Conservation (phyloP, 192 early-diverging fungal genomes). For the Chytriomyces sp. region DNA sequence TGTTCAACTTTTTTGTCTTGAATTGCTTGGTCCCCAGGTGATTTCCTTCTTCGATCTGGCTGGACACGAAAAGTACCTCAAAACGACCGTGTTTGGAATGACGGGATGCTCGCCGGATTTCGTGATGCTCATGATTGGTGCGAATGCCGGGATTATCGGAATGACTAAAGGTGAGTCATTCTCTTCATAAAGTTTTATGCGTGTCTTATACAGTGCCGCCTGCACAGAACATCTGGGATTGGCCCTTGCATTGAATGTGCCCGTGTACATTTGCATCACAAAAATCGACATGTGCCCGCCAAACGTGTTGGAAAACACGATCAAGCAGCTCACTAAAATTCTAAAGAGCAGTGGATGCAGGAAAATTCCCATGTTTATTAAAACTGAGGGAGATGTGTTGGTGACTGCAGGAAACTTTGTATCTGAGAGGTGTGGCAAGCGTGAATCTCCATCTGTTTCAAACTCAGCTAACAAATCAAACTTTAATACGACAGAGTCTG, state of each 20-base stretch:
- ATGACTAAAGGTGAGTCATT: conserved; percentile 73
- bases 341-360: conserved; percentile 87
- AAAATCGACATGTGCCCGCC: conserved; percentile 94
- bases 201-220: not conserved
- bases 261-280: conserved; percentile 83
- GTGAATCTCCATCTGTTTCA: not conserved
- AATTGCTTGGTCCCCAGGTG: conserved; percentile 44
- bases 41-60: conserved; percentile 89
- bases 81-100: conserved; percentile 90
- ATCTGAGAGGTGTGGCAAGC: conserved; percentile 60
- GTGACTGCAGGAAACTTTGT: conserved; percentile 82
- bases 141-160: conserved; percentile 80
- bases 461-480: conserved; percentile 1
- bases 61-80: conserved; percentile 85
- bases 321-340: conserved; percentile 82
- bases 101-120: conserved; percentile 87
- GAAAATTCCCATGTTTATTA: conserved; percentile 89
- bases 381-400: conserved; percentile 74
- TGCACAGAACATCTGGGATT: conserved; percentile 75
- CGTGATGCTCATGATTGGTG: conserved; percentile 76
- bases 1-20: conserved; percentile 11
- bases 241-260: conserved; percentile 78
- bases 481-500: conserved; percentile 64
- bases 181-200: not conserved
- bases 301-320: conserved; percentile 80